These are phyloP conservation scores for Saturnispora mendoncae DNA, from an alignment of 805 yeast genomes.

Conservation along the genomic window DNA sequence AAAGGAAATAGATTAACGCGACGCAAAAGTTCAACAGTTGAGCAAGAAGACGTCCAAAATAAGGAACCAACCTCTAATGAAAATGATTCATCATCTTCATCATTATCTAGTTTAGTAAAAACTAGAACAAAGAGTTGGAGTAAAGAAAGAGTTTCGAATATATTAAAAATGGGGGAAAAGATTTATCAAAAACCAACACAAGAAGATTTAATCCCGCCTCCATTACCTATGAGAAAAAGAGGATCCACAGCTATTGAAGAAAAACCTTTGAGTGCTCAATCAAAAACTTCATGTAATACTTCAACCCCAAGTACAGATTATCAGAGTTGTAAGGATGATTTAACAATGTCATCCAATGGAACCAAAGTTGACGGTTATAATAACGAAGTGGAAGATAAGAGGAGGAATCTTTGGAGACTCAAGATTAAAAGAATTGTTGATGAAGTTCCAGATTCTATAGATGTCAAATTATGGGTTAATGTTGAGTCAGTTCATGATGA, in stretches of 20 bases:
- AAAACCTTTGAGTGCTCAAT: neutral
- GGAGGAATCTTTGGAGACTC: conserved; percentile 47
- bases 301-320: neutral
- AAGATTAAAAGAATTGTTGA: conserved; percentile 38
- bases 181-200: neutral
- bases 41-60: neutral
- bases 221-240: neutral
- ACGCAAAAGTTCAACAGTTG: neutral
- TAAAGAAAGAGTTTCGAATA: conserved; percentile 3
- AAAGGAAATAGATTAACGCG: conserved; percentile 4
- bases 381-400: conserved; percentile 32
- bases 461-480: conserved; percentile 36
- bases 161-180: conserved; percentile 5
- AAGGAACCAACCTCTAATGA: neutral
- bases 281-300: neutral
- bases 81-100: neutral
- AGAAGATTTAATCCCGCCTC: neutral
- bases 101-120: no score
- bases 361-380: neutral
- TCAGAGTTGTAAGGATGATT: neutral
- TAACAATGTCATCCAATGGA: neutral
- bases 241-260: no score
- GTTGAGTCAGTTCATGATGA: conserved; percentile 33
- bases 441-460: conserved; percentile 32
- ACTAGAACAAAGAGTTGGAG: conserved; percentile 4